A percentile compares a stretch with the other conserved stretches of the same genome.
Conservation (phyloP, 2,329 filamentous ascomycete genomes). For the Aspergillus melleus region DNA sequence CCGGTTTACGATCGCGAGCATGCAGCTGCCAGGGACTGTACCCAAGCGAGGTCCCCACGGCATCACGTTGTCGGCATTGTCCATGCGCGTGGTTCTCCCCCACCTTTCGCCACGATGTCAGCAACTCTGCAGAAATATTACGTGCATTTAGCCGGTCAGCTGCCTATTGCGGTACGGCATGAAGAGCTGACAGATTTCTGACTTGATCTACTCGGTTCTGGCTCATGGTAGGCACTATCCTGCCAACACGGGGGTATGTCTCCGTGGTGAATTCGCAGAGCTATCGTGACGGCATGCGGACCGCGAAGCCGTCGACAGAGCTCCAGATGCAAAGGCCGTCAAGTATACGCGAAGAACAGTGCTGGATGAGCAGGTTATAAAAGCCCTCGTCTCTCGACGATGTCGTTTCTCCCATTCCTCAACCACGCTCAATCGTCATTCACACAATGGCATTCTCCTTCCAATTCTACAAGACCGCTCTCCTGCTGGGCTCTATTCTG, state of each 20-base stretch:
- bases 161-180: constrained; percentile 10
- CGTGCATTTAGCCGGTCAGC: neutral
- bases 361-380: neutral
- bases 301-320: constrained; percentile 13
- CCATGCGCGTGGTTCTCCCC: no score
- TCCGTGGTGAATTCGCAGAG: constrained; percentile 2
- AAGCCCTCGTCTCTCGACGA: neutral
- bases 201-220: neutral
- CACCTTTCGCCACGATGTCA: neutral
- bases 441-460: constrained; percentile 13
- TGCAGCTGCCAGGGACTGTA: neutral
- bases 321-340: neutral
- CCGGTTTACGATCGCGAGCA: neutral
- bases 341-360: neutral
- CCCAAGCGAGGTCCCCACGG: neutral
- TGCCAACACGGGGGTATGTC: neutral
- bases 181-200: neutral
- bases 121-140: neutral
- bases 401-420: neutral
- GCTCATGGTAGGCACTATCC: neutral
- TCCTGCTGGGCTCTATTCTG: constrained; percentile 16
- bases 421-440: neutral
- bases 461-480: constrained; percentile 15
- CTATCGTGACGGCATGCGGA: constrained; percentile 12
- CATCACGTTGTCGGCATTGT: neutral